Conservation (phyloP, 768 basidiomycete species). For the Strobilomyces dryophilus region DNA sequence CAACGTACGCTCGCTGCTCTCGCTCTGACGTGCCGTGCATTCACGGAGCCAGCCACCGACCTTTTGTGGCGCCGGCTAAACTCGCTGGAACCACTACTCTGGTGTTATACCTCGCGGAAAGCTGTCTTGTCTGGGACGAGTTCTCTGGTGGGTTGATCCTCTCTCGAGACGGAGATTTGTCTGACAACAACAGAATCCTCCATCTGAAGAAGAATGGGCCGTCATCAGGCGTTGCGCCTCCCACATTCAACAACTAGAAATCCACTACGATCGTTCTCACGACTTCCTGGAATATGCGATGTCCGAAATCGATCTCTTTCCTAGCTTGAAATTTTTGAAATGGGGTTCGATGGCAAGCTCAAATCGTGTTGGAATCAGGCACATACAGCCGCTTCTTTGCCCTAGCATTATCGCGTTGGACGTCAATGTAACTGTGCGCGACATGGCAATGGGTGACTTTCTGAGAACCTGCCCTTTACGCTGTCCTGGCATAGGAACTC, state of each 20-base stretch:
- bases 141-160: not conserved
- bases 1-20: not conserved
- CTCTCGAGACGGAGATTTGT: too few species aligned
- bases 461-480: not conserved
- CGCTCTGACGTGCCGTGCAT: conserved; percentile 3
- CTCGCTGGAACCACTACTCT: not conserved
- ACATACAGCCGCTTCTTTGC: not conserved
- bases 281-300: not conserved
- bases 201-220: not conserved
- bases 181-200: not conserved
- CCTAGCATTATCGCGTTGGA: not conserved
- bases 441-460: not conserved
- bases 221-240: not conserved
- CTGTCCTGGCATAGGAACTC: not conserved
- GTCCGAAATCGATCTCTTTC: not conserved
- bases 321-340: not conserved
- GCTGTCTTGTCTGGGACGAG: too few species aligned
- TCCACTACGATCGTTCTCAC: not conserved
- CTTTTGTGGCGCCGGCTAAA: not conserved
- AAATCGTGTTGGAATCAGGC: not conserved
- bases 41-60: not conserved
- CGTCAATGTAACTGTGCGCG: not conserved
- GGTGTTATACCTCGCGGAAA: not conserved
- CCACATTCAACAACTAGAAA: not conserved
- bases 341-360: not conserved